phyloP scores from a whole-genome alignment of 2,329 filamentous ascomycete genomes.

The Ophiosphaerella narmari region DNA sequence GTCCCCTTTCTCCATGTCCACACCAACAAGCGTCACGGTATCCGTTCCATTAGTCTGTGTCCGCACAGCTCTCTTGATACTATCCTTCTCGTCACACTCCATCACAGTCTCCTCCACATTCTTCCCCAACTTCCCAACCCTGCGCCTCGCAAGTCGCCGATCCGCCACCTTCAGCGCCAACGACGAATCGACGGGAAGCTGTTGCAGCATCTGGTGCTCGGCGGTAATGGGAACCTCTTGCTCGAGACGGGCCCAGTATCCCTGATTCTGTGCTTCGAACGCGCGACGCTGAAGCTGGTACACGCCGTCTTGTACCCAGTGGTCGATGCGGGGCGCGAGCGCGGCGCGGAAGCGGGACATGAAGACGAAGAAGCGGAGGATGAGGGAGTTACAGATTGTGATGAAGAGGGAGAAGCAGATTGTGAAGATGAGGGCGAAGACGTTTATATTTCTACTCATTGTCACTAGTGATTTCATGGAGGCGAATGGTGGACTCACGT shows the following conservation, averaged over 20 bases:
- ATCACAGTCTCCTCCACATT: neutral
- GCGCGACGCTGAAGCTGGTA: slow-evolving; percentile 30
- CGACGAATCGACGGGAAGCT: slow-evolving; percentile 3
- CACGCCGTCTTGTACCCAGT: slow-evolving; percentile 32
- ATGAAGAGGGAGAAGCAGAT: slow-evolving; percentile 12
- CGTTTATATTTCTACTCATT: slow-evolving; percentile 24
- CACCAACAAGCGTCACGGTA: slow-evolving; percentile 1
- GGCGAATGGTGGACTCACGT: slow-evolving; percentile 10
- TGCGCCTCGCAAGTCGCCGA: neutral
- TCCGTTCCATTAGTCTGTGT: slow-evolving; percentile 1
- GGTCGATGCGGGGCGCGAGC: slow-evolving; percentile 22
- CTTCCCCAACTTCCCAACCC: neutral
- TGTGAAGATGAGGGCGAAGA: slow-evolving; percentile 26
- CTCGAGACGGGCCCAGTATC: slow-evolving; percentile 1
- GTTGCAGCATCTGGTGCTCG: neutral
- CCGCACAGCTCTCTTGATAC: neutral
- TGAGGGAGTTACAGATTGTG: slow-evolving; percentile 10
- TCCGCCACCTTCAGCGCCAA: neutral
- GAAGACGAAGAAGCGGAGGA: slow-evolving; percentile 22
- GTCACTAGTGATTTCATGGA: neutral
- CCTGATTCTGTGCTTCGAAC: slow-evolving; percentile 14
- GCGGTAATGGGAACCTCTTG: slow-evolving; percentile 5
- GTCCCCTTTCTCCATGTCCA: neutral
- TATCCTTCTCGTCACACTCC: neutral
- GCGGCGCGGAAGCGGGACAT: slow-evolving; percentile 12